These are phyloP conservation scores for Periconia macrospinosa DNA, from an alignment of 2,329 filamentous ascomycete genomes.

Conservation along the genomic window DNA sequence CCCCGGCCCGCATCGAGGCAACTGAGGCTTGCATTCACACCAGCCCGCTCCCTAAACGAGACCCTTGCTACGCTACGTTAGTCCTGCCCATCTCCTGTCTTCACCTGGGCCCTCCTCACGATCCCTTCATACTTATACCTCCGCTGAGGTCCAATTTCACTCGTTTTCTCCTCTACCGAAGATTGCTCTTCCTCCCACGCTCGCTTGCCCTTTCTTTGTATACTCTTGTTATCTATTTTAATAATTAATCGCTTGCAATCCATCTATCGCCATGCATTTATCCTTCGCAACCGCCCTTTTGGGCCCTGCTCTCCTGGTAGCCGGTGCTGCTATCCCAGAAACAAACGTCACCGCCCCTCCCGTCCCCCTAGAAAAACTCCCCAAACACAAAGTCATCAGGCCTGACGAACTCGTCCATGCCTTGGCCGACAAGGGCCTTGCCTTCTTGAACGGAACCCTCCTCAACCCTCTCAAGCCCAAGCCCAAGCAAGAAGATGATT, in stretches of 20 bases:
- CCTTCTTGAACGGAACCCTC: background rate
- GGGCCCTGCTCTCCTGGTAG: background rate
- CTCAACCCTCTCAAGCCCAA: background rate
- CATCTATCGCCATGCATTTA: background rate
- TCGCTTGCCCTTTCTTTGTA: background rate
- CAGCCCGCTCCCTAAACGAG: background rate
- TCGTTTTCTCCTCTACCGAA: background rate
- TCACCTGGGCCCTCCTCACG: no score
- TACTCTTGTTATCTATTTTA: background rate
- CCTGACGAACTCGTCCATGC: background rate
- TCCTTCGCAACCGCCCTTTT: background rate
- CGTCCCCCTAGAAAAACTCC: background rate
- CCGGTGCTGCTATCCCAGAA: background rate
- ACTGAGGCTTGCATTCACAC: background rate
- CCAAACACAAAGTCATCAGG: background rate
- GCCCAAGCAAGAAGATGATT: background rate
- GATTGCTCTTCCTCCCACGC: background rate
- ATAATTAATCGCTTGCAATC: background rate
- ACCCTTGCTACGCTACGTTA: background rate
- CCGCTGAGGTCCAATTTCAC: background rate
- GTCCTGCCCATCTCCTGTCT: no score
- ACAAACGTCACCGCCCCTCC: background rate
- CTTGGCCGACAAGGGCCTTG: background rate
- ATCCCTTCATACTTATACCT: background rate
- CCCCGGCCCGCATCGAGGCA: background rate